Base-by-base conservation (phyloP, 2,329 filamentous ascomycete species). In the Trichoderma sp. region DNA sequence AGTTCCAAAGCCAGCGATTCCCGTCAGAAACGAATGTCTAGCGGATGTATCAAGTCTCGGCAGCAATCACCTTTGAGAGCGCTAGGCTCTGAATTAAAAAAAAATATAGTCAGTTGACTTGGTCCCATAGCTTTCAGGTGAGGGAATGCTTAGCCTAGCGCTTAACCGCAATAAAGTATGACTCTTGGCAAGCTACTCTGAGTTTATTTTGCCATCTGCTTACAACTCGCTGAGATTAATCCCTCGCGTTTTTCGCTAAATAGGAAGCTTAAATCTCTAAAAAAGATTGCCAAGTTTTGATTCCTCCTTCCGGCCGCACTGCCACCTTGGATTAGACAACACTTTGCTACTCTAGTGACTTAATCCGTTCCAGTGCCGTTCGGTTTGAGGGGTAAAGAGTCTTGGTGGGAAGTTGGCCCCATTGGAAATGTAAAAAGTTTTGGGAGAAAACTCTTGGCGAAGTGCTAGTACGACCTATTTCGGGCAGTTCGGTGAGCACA, bases 321-420 rank as follows among this genome's bases (percentile, higher is more conserved):
- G 35, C 53, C 37, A 31, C 19, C 24, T 35, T 10, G n/a, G 37
- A 57, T 4, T 27, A 47, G 27, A 37, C 53, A 53, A 31, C 53
- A 37, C 52, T 35, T 66, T 55, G 53, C 62, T 29, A 33, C 57
- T 57, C 62, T 14, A 33, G 62, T 58, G 37, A 66, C 62, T 27
- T 37, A 40, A 29, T 8, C 63, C 24, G 19, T 10, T 19, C n/a
- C 27, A 21, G 63, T n/a, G 31, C 55, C 8, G n/a, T 29, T 53
- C 53, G 33, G 27, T 40, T 49, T 21, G 55, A 58, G 43, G 53
- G 63, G 27, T 55, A 49, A 37, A 58, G 53, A 58, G 37, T 37
- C 29, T 37, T n/a, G n/a, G 35, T 57, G 63, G 49, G 63, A 5
- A n/a, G 21, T n/a, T 14, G 52, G 53, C 27, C 35, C n/a, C 27